These are phyloP conservation scores for Sporothrix brunneoviolacea DNA, from an alignment of 2,329 filamentous ascomycete species.

Conservation along the genomic window DNA sequence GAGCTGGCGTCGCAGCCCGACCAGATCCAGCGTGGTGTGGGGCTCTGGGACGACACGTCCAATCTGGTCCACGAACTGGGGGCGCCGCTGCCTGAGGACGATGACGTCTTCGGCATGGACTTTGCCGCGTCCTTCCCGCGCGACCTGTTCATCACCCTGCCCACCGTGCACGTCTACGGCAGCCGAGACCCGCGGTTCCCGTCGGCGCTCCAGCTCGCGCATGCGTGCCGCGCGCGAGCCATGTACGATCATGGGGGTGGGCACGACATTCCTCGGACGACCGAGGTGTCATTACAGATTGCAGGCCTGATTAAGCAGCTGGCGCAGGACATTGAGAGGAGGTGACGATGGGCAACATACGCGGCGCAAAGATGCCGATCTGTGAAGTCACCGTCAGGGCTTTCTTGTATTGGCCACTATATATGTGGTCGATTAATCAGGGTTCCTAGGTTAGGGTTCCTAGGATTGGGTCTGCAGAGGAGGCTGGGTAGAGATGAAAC, in stretches of 20 bases:
- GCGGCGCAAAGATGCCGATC: neutral
- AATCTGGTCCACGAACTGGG: slow-evolving; percentile 27
- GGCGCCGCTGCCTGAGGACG: slow-evolving; percentile 21
- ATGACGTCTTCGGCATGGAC: slow-evolving; percentile 30
- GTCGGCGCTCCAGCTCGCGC: slow-evolving; percentile 29
- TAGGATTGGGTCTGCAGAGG: too few relatives aligned
- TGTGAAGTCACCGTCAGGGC: too few relatives aligned
- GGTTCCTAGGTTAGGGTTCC: too few relatives aligned
- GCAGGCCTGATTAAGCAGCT: slow-evolving; percentile 25
- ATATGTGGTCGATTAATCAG: too few relatives aligned
- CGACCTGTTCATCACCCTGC: slow-evolving; percentile 27
- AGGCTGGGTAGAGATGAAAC: too few relatives aligned
- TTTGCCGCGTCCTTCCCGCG: slow-evolving; percentile 26
- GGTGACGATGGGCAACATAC: neutral
- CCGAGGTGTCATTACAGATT: slow-evolving; percentile 26
- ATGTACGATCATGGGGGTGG: slow-evolving; percentile 32
- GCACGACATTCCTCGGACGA: slow-evolving; percentile 33
- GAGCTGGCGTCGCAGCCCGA: slow-evolving; percentile 22
- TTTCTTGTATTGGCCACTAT: too few relatives aligned
- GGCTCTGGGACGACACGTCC: slow-evolving; percentile 29
- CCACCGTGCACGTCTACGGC: slow-evolving; percentile 31
- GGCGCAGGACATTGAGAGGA: slow-evolving; percentile 3
- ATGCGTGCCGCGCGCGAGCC: slow-evolving; percentile 26
- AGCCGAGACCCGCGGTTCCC: slow-evolving; percentile 32
- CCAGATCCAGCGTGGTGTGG: slow-evolving; percentile 23